Evolutionary conservation across 208 protist genomes (phyloP).

Genomic region (Acanthamoeba sp.): DNA sequence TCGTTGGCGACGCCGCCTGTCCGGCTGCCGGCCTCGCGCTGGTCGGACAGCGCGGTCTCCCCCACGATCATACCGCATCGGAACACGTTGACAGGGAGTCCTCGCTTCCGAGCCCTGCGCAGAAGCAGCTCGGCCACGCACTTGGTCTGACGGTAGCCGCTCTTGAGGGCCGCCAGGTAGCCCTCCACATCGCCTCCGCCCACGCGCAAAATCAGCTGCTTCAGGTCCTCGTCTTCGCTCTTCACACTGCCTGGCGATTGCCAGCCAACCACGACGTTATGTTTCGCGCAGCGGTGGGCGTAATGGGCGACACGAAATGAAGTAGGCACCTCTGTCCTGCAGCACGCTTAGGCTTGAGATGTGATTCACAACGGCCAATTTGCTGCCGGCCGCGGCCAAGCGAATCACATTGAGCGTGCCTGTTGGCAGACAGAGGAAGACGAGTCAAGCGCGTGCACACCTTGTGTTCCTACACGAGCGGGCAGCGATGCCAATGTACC

Average conservation of each 20-base stretch:
- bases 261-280: not conserved
- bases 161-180: not conserved
- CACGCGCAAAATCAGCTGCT: not conserved
- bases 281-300: not conserved
- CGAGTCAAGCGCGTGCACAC: no score
- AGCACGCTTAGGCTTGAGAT: constrained; percentile 24
- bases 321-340: not conserved
- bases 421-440: no score
- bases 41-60: not conserved
- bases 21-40: not conserved
- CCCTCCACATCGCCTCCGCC: not conserved
- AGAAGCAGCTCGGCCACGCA: constrained; percentile 25
- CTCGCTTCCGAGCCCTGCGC: not conserved
- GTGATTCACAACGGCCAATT: not conserved
- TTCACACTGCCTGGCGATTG: not conserved
- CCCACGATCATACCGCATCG: constrained; percentile 2
- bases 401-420: not conserved
- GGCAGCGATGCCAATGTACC: no score
- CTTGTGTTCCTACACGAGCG: no score
- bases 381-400: not conserved
- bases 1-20: not conserved
- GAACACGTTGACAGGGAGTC: not conserved
- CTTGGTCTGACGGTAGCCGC: constrained; percentile 16
- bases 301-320: no score
- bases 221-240: not conserved